Percentiles rank a stretch among this genome's conserved stretches.
These are phyloP conservation scores for Hymenoscyphus linearis DNA, from an alignment of 2,329 filamentous ascomycete genomes.

Conservation along the genomic window DNA sequence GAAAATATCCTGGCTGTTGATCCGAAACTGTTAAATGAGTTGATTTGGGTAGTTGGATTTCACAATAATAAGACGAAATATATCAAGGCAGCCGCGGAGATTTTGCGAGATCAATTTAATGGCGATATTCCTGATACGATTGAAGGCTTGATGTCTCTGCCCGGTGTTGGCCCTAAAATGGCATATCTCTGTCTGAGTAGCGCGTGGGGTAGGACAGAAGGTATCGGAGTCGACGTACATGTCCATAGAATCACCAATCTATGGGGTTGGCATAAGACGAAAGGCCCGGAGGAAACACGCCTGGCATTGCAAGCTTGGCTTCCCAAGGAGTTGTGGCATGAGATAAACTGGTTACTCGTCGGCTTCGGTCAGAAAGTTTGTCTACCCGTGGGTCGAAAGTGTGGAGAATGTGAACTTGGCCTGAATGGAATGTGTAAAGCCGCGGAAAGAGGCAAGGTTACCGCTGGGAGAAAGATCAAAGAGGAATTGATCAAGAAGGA, in stretches of 20 bases:
- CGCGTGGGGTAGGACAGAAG: slow-evolving; percentile 60
- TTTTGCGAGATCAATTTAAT: slow-evolving; percentile 53
- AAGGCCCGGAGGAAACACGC: slow-evolving; percentile 62
- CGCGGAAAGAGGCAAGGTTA: slow-evolving; percentile 60
- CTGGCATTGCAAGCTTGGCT: slow-evolving; percentile 60
- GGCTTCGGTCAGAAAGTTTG: slow-evolving; percentile 68
- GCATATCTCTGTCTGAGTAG: slow-evolving; percentile 64
- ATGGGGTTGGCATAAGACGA: slow-evolving; percentile 65
- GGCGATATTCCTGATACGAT: slow-evolving; percentile 64
- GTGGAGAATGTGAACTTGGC: slow-evolving; percentile 81
- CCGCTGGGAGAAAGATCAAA: slow-evolving; percentile 49
- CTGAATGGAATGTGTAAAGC: slow-evolving; percentile 69
- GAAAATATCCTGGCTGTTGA: slow-evolving; percentile 57
- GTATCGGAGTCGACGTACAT: slow-evolving; percentile 60
- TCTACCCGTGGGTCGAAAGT: slow-evolving; percentile 60
- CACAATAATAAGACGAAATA: slow-evolving; percentile 72
- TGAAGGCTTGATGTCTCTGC: slow-evolving; percentile 56
- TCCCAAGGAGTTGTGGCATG: slow-evolving; percentile 65
- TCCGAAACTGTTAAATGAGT: slow-evolving; percentile 52
- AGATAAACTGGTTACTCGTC: slow-evolving; percentile 70
- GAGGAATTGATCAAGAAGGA: slow-evolving; percentile 33
- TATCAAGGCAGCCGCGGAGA: slow-evolving; percentile 59
- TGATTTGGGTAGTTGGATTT: slow-evolving; percentile 66
- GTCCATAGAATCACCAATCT: slow-evolving; percentile 72
- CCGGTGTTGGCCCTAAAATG: slow-evolving; percentile 73